Evolutionary conservation across 768 basidiomycete species (phyloP), one percentile per base, ranked within the genome.

Genomic region (Phanerochaete sordida): DNA sequence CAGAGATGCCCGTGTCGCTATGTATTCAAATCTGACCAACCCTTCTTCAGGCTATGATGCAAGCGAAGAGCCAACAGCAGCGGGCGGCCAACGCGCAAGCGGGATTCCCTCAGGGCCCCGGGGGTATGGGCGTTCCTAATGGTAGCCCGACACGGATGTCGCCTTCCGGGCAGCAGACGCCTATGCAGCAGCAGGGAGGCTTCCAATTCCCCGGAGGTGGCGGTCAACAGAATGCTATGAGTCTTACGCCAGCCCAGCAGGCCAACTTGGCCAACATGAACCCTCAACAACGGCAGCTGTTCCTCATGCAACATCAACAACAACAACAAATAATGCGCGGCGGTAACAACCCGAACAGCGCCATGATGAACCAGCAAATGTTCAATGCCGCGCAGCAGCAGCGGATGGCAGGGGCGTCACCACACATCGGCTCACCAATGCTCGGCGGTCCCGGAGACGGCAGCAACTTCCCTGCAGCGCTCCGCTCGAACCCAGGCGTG

Each of bases 401-500:
- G 57, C 76, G 74, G 21, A 73, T 74, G 61, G 77, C 75, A 13
- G 74, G 73, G 9, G 81, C 82, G 21, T 80, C 80, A 75, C 75
- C 71, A 71, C 83, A 70, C 63, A 77, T 31, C 66, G 76, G 56
- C 73, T 74, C 51, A 69, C 60, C 67, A 12, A 65, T 64, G 63
- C 49, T 60, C 24, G 62, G 65, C 24, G 63, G 57, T 7, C 16
- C 50, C 33, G 73, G 61, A 68, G 72, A 53, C 68, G 72, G 65
- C 73, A 77, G 47, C 26, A 49, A 30, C 30, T 66, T 65, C 57
- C 81, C 82, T 59, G 79, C 83, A 13, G 76, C 77, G 5, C 72
- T 86, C 30, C 78, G 84, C 21, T 86, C 85, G 44, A 86, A 84
- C 67, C 73, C 78, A 44, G 71, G 82, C 23, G 86, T 90, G 56